Conservation (phyloP, 257 asterid species). For the Primulina tabacum region DNA sequence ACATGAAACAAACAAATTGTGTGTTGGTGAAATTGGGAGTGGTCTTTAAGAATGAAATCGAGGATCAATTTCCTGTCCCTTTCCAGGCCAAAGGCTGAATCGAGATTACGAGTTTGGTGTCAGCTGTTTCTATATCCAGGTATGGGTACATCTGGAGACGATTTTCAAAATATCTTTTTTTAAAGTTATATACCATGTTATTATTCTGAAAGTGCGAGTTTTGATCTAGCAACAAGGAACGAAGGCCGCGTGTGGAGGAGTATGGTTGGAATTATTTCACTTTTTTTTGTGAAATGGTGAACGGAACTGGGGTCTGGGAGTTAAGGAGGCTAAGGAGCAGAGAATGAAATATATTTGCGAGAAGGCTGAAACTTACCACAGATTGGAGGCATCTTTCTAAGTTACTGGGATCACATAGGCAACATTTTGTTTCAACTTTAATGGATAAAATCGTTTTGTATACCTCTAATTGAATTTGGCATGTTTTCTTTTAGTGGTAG, state of each 20-base stretch:
- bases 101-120: not conserved
- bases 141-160: not conserved
- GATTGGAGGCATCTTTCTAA: too few species aligned
- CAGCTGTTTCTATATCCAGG: not conserved
- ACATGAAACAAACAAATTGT: conserved; percentile 58
- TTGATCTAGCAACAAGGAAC: not conserved
- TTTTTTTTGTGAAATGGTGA: too few species aligned
- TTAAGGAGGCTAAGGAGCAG: too few species aligned
- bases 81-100: not conserved
- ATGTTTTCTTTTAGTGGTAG: too few species aligned
- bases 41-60: conserved; percentile 30
- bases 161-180: not conserved
- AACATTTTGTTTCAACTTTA: too few species aligned
- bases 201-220: not conserved
- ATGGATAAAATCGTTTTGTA: too few species aligned
- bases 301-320: too few species aligned
- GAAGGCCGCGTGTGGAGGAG: not conserved
- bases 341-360: too few species aligned
- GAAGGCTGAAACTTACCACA: too few species aligned
- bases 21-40: conserved; percentile 60
- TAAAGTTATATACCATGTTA: too few species aligned
- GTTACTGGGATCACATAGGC: too few species aligned
- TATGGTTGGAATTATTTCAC: not conserved
- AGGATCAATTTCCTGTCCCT: conserved; percentile 5
- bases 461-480: too few species aligned